Evolutionary conservation across 2,329 filamentous ascomycete genomes (phyloP).

Genomic region (Hymenoscyphus scutula): DNA sequence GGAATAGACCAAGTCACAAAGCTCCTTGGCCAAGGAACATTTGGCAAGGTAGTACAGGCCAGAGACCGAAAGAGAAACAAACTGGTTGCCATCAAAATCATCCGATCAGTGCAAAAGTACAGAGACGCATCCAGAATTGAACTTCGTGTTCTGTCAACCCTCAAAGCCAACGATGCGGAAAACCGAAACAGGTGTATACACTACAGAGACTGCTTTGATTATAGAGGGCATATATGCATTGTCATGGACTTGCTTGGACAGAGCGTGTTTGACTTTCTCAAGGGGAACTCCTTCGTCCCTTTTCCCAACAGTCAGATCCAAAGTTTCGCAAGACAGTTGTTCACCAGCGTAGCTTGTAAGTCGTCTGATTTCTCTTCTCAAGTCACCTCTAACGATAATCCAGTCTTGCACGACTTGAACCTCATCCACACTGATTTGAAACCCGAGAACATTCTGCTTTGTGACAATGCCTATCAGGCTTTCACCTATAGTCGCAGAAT

Average conservation of each 20-base stretch:
- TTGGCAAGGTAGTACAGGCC: conserved; percentile 96
- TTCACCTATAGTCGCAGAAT: conserved; percentile 70
- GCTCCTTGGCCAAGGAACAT: conserved; percentile 92
- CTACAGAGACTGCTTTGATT: conserved; percentile 94
- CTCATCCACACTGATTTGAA: conserved; percentile 87
- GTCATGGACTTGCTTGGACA: conserved; percentile 79
- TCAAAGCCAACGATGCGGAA: conserved; percentile 84
- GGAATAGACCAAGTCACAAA: conserved; percentile 77
- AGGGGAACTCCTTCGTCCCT: conserved; percentile 90
- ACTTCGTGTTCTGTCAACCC: conserved; percentile 83
- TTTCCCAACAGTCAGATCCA: conserved; percentile 99
- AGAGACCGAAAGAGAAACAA: conserved; percentile 75
- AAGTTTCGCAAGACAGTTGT: conserved; percentile 89
- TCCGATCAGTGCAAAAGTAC: conserved; percentile 97
- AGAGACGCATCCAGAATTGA: conserved; percentile 95
- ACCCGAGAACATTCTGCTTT: conserved; percentile 68
- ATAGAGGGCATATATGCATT: conserved; percentile 91
- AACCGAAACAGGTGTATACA: conserved; percentile 98
- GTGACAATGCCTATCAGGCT: conserved; percentile 63
- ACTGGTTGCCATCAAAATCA: conserved; percentile 91
- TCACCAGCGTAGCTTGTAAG: conserved; percentile 98
- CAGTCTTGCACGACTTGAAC: conserved; percentile 93
- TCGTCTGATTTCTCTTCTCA: conserved; percentile 31
- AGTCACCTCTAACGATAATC: conserved; percentile 30
- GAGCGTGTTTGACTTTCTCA: conserved; percentile 97